Percentiles rank a stretch among this genome's conserved stretches.
Evolutionary conservation across 2,329 filamentous ascomycete genomes (phyloP).

Genomic region (Apiospora phragmitis): DNA sequence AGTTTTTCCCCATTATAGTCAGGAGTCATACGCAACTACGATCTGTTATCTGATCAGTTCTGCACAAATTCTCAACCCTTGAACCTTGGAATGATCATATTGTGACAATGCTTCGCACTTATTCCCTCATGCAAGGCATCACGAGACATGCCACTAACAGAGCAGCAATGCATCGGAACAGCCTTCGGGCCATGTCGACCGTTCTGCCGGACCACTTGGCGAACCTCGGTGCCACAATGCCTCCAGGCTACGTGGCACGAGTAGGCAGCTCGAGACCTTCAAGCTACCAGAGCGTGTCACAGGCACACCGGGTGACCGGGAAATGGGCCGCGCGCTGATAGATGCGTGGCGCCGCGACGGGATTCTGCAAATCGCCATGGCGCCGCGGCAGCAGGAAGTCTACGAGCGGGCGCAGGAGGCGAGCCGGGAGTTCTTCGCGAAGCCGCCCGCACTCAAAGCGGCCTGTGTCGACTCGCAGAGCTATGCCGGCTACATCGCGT

Average conservation of each 20-base stretch:
- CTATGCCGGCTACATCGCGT: slow-evolving; percentile 35
- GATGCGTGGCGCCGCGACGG: slow-evolving; percentile 44
- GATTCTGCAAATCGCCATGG: slow-evolving; percentile 47
- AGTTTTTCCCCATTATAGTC: not conserved
- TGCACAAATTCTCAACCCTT: not conserved
- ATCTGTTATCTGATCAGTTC: not conserved
- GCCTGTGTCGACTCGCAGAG: slow-evolving; percentile 45
- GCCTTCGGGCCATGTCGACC: not conserved
- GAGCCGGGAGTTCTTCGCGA: slow-evolving; percentile 41
- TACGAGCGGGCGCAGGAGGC: slow-evolving; percentile 38
- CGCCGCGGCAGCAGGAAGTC: slow-evolving; percentile 32
- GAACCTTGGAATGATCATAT: not conserved
- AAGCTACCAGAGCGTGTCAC: slow-evolving; percentile 39
- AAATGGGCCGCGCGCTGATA: slow-evolving; percentile 41
- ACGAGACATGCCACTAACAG: not conserved
- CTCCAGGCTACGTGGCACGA: slow-evolving; percentile 29
- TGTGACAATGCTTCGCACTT: not conserved
- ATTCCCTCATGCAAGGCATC: not conserved
- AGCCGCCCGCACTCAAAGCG: slow-evolving; percentile 38
- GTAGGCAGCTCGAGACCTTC: slow-evolving; percentile 41
- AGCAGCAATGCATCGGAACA: not conserved
- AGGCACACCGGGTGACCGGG: slow-evolving; percentile 32
- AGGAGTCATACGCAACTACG: not conserved
- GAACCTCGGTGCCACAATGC: slow-evolving; percentile 21
- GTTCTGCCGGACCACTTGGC: not conserved